Evolutionary conservation across 2,329 filamentous ascomycete species (phyloP).

Genomic region (Ceratocystis variospora): DNA sequence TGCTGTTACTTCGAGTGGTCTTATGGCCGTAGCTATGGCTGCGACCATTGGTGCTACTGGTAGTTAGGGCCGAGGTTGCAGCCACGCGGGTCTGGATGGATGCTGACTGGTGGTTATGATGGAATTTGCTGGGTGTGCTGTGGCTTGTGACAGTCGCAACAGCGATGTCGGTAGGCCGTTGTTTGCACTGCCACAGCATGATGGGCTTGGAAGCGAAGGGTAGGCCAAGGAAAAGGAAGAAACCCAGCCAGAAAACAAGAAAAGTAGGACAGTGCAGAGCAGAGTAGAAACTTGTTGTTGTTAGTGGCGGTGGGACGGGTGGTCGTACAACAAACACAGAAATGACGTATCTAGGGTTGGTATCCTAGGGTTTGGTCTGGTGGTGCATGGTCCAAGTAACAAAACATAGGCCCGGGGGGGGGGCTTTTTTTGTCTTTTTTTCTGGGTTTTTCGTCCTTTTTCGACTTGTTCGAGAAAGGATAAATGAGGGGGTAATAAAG

Average conservation of each 20-base stretch:
- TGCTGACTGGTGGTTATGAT: neutral
- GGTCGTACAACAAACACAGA: neutral
- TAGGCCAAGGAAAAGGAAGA: neutral
- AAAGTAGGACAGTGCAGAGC: neutral
- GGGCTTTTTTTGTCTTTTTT: neutral
- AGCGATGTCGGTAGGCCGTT: neutral
- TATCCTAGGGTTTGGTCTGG: neutral
- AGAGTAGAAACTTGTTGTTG: neutral
- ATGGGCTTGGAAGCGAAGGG: neutral
- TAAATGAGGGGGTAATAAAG: neutral
- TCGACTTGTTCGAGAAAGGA: neutral
- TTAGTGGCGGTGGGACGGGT: neutral
- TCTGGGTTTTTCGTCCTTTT: neutral
- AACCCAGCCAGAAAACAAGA: neutral
- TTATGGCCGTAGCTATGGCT: neutral
- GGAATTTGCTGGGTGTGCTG: constrained; percentile 6
- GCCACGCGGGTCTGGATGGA: neutral
- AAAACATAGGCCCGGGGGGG: neutral
- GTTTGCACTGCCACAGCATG: constrained; percentile 19
- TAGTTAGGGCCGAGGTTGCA: neutral
- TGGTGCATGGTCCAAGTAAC: neutral
- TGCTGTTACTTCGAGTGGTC: neutral
- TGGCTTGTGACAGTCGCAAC: neutral
- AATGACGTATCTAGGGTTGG: neutral
- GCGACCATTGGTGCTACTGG: neutral